Conservation (phyloP, 2,329 filamentous ascomycete species). For the Chaetomiaceae sp. region DNA sequence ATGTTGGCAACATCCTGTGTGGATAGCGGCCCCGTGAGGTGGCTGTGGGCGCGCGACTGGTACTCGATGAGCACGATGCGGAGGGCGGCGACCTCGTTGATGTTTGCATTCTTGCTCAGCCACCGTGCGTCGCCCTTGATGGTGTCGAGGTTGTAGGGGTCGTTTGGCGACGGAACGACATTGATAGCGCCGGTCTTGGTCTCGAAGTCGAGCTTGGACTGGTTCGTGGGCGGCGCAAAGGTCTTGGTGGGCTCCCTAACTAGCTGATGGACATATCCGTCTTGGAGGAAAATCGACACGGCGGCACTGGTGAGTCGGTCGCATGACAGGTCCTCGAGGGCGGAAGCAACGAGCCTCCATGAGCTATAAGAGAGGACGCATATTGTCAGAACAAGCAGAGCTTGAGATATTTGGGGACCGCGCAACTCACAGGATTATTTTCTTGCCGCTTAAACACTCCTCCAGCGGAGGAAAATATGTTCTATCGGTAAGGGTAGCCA, state of each 20-base stretch:
- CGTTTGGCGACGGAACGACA: slow-evolving; percentile 62
- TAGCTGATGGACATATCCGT: slow-evolving; percentile 62
- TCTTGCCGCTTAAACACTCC: slow-evolving; percentile 77
- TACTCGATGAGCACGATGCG: slow-evolving; percentile 78
- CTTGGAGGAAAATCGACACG: slow-evolving; percentile 65
- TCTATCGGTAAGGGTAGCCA: slow-evolving; percentile 66
- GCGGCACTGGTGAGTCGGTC: slow-evolving; percentile 49
- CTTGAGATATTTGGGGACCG: slow-evolving; percentile 3
- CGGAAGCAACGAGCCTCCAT: slow-evolving; percentile 57
- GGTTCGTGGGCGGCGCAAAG: slow-evolving; percentile 58
- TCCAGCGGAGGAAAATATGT: slow-evolving; percentile 81
- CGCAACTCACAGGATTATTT: slow-evolving; percentile 67
- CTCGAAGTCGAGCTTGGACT: slow-evolving; percentile 69
- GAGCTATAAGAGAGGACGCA: slow-evolving; percentile 41
- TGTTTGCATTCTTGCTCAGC: slow-evolving; percentile 71
- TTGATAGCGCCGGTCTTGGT: slow-evolving; percentile 85
- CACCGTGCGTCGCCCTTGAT: slow-evolving; percentile 83
- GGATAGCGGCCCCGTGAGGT: slow-evolving; percentile 67
- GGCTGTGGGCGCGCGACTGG: slow-evolving; percentile 70
- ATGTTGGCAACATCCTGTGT: slow-evolving; percentile 74
- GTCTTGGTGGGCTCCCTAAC: slow-evolving; percentile 65
- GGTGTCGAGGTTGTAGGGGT: slow-evolving; percentile 67
- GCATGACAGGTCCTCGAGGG: slow-evolving; percentile 53
- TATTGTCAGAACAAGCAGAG: slow-evolving; percentile 2
- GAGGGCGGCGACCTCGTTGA: slow-evolving; percentile 79